Evolutionary conservation across 2,329 filamentous ascomycete species (phyloP), one percentile per base, ranked within the genome.

Genomic region (Trichophyton simii): DNA sequence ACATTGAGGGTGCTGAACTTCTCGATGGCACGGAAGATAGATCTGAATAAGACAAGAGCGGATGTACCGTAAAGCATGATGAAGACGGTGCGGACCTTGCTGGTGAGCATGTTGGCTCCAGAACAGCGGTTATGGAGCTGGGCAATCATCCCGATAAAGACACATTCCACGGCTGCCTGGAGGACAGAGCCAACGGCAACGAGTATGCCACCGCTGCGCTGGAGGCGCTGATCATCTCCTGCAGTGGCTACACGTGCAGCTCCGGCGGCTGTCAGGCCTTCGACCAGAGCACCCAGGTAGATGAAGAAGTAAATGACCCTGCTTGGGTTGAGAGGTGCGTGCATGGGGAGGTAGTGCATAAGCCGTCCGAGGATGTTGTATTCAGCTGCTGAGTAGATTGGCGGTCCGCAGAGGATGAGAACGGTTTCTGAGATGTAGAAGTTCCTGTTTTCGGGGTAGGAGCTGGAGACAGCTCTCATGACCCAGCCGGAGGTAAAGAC

Each of bases 401-500:
- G 73, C 7, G 72, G 73, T 3, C 70, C 73, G 6, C 65, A 63
- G 41, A 70, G 69, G 59, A 75, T 69, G 60, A 74, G 69, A 13
- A 74, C 61, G 7, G 65, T 65, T 62, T 75, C 72, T 6, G 70
- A 71, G 59, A 73, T 72, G 57, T 70, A 75, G 13, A 75, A 61
- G 15, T 68, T 63, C 20, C 68, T 4, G 44, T 72, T 69, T 0
- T 58, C 63, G 0, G 71, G 67, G 8, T 71, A 59, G 60, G 69
- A 70, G 46, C 66, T 69, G 2, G 70, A 71, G 54, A 72, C 55
- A 25, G 63, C 61, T 7, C 72, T 69, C 28, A 72, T 64, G 48
- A 73, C 72, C 72, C 73, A 76, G 28, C 73, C 73, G 3, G 68
- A 65, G 7, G 68, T 72, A 64, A 74, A 76, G 38, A 76, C 65